Evolutionary conservation across 2,329 filamentous ascomycete genomes (phyloP).

Genomic region (Metarhizium guizhouense): DNA sequence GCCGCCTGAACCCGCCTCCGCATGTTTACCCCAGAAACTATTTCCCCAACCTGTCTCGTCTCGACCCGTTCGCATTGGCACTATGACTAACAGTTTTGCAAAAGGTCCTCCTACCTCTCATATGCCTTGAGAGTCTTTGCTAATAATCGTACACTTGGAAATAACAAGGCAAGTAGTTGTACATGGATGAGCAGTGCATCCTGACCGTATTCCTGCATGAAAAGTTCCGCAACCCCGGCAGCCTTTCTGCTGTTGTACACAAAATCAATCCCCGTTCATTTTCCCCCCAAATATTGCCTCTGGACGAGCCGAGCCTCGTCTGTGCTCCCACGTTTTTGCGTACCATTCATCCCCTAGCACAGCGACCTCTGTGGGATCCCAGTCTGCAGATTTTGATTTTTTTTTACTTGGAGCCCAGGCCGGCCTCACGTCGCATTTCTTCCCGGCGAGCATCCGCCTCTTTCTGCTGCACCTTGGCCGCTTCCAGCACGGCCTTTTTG

Average conservation of each 20-base stretch:
- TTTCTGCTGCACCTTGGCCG: conserved; percentile 26
- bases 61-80: no score
- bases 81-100: no score
- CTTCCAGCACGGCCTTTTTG: conserved; percentile 26
- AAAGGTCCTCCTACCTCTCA: no score
- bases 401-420: conserved; percentile 27
- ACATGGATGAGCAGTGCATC: neutral
- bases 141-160: neutral
- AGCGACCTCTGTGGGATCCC: no score
- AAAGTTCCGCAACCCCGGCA: neutral
- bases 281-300: neutral
- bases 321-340: neutral
- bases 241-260: no score
- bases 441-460: conserved; percentile 36
- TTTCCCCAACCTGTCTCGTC: neutral
- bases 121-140: no score
- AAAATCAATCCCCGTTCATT: neutral
- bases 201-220: neutral
- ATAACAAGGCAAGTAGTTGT: neutral
- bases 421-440: conserved; percentile 40
- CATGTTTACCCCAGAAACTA: neutral
- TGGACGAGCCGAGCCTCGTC: neutral
- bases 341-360: neutral
- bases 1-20: neutral
- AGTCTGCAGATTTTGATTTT: neutral